Evolutionary conservation across 306 rosid species (phyloP).

Genomic region (Vachellia collinsii): DNA sequence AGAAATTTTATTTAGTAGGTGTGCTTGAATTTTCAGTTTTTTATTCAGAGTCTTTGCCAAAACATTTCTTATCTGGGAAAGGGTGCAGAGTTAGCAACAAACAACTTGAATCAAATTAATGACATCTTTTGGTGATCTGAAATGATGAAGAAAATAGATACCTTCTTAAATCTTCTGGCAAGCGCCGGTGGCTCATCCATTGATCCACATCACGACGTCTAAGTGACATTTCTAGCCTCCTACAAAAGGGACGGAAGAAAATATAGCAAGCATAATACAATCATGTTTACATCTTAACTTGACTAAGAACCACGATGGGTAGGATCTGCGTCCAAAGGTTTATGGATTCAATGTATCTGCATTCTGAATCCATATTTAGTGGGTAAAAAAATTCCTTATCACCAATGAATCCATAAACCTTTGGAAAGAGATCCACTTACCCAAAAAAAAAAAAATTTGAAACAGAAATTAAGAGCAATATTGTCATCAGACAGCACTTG

Average conservation of each 20-base stretch:
- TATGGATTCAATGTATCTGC: neutral
- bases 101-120: neutral
- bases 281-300: neutral
- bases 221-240: conserved; percentile 81
- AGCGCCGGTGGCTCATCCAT: conserved; percentile 92
- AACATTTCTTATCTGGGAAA: neutral
- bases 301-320: neutral
- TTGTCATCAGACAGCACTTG: conserved; percentile 12
- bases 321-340: neutral
- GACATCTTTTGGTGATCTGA: neutral
- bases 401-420: neutral
- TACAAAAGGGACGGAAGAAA: conserved; percentile 33
- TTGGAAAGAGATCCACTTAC: neutral
- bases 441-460: neutral
- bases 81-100: neutral
- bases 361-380: neutral
- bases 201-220: conserved; percentile 84
- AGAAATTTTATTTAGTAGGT: neutral
- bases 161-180: conserved; percentile 67
- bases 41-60: neutral
- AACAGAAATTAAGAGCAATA: neutral
- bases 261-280: conserved; percentile 24
- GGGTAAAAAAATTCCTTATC: neutral
- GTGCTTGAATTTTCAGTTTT: neutral
- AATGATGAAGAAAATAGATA: conserved; percentile 27